phyloP scores from a whole-genome alignment of 345 rosid genomes.

The Brassica rapa region DNA sequence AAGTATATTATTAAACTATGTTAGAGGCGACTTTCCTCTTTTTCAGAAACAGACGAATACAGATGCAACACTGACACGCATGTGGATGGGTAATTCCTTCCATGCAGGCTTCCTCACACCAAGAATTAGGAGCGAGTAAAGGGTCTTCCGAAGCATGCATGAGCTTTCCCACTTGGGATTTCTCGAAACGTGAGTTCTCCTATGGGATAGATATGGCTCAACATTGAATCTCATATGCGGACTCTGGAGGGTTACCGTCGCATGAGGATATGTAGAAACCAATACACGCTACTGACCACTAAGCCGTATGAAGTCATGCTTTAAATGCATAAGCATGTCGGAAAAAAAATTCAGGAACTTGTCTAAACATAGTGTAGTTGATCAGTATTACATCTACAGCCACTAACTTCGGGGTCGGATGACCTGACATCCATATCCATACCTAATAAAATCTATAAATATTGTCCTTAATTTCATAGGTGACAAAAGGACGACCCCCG shows the following conservation, averaged over 20 bases:
- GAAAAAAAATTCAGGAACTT: neutral
- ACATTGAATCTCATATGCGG: neutral
- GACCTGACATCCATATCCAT: neutral
- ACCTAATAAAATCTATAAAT: neutral
- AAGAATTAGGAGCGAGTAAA: neutral
- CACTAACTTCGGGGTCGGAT: neutral
- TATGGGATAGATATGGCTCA: neutral
- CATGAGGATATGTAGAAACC: neutral
- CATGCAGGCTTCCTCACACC: neutral
- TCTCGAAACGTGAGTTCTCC: neutral
- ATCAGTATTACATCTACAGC: neutral
- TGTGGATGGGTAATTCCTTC: neutral
- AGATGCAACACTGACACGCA: neutral
- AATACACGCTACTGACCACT: neutral
- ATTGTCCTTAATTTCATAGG: neutral
- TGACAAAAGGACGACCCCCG: neutral
- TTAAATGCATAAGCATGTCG: neutral
- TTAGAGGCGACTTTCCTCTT: neutral
- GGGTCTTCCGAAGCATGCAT: conserved; percentile 1
- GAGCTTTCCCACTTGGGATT: neutral
- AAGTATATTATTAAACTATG: neutral
- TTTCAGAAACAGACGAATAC: neutral
- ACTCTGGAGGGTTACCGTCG: neutral
- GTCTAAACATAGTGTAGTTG: neutral
- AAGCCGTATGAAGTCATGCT: neutral